Base-by-base conservation (phyloP, 108 stramenopile genomes). In the Cylindrotheca closterium region DNA sequence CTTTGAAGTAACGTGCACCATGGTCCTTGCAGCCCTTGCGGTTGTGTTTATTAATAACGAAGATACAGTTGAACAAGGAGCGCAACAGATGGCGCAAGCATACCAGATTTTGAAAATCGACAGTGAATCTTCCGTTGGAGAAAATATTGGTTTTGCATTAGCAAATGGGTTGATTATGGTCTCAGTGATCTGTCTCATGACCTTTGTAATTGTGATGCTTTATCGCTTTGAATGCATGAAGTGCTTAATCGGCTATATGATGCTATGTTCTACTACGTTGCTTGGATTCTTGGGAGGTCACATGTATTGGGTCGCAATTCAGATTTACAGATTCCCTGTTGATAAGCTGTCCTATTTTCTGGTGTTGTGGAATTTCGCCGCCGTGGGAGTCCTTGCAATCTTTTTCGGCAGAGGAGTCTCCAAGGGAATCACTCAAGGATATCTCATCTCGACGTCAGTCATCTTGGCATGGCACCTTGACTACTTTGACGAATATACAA, bases 381-480 rank as follows among this genome's bases (percentile, higher is more conserved):
- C 81, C 2, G 95, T 97, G 18, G 98, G 98, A n/a, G 85, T 96
- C 2, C 45, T 84, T 24, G 72, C 95, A 27, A 95, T 99, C 56
- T 99, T 99, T 67, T 97, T 83, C 59, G 85, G 89, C 25, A 80
- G 80, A 25, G 96, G 96, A 28, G 89, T 96, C 25, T 94, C 96
- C 33, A 79, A 85, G 2, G 66, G 55, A 51, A 71, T 99, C 17
- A 90, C 96, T 0, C 96, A 99, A 72, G 82, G 67, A 5, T 99
- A 99, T 70, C 73, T 97, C 37, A 83, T 99, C 34, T 70, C 71
- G 1, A 95, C 95, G 3, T 91, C 94, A 5, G 90, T 96, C 28
- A 96, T 99, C 68, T 80, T 99, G 58, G 94, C 96, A 3, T 99
- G 96, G 96, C 95, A 96, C 48, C 68, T 99, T 55, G 73, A 72